Evolutionary conservation across 495 filamentous ascomycete genomes (phyloP), one percentile per base, ranked within the genome.

Genomic region (Aspergillus kassunensis): DNA sequence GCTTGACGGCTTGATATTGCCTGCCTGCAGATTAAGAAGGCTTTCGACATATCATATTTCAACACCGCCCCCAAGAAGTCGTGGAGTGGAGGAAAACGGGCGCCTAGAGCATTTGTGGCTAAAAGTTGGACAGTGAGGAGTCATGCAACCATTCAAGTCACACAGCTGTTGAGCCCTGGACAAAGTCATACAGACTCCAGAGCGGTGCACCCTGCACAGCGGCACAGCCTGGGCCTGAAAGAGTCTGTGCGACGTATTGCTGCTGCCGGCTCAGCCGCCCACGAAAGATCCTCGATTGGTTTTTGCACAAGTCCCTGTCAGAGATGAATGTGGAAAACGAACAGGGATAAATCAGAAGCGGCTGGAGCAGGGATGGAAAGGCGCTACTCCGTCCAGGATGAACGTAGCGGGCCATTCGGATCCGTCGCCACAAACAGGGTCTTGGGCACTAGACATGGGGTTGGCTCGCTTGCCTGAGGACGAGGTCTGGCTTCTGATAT

Each of bases 261-360:
- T 18, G 35, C 18, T 37, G 24, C 8, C 13, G 25, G 27, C 9
- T n/a, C 24, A 5, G 42, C n/a, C 27, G 19, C 24, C 27, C 15
- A 12, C 42, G 21, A 35, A 12, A 21, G 29, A 35, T 18, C 18
- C 29, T 42, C 44, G 44, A 41, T 46, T 40, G 37, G 34, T 5
- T 31, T 24, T 27, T 1, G 12, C 43, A 47, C 31, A 13, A 24
- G 10, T 30, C 29, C n/a, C 27, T 33, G 40, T 6, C 15, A 13
- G 21, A 24, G 36, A 49, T 49, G 21, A 31, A 55, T 37, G 36
- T 15, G 31, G 40, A 19, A 44, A 47, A 49, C 44, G 45, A 49
- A 55, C 53, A 55, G 40, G 37, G 53, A 44, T 55, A 25, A 36
- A 29, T 49, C 27, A n/a, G n/a, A n/a, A n/a, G n/a, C n/a, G 24